Conservation (phyloP, 225 moss, liverwort and hornwort genomes). For the Pseudisothecium myosuroides region DNA sequence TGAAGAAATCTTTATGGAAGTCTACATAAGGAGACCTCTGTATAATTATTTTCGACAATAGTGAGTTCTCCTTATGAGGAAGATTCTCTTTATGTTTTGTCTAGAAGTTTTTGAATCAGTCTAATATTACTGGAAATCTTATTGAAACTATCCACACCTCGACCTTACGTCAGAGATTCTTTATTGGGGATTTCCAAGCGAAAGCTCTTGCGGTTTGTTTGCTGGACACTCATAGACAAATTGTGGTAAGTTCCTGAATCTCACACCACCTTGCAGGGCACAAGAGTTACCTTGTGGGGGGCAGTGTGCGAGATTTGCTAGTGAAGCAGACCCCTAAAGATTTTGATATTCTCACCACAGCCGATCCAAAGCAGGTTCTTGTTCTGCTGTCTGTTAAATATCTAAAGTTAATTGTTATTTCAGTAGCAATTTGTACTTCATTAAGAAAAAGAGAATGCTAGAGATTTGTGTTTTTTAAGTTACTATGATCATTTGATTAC, state of each 20-base stretch:
- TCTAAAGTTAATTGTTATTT: background rate
- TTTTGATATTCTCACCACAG: slow-evolving; percentile 90
- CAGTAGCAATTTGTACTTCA: background rate
- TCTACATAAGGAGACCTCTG: background rate
- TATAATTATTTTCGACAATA: background rate
- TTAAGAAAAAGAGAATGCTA: background rate
- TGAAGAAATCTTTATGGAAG: background rate
- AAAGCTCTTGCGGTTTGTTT: background rate
- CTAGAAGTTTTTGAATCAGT: background rate
- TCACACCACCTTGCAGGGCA: slow-evolving; percentile 41
- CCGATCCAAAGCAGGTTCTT: slow-evolving; percentile 65
- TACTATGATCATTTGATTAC: background rate
- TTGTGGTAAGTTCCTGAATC: background rate
- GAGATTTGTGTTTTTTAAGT: background rate
- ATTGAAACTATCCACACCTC: background rate
- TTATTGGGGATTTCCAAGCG: background rate
- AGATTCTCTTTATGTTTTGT: background rate
- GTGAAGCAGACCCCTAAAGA: slow-evolving; percentile 92
- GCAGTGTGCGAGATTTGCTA: slow-evolving; percentile 93
- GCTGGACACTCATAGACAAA: background rate
- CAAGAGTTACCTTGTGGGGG: slow-evolving; percentile 92
- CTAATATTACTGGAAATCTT: background rate
- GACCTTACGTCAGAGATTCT: background rate
- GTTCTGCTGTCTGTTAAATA: background rate
- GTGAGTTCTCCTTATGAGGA: background rate